Evolutionary conservation across 176 grass and related monocot genomes (phyloP), one percentile per base, ranked within the genome.

Genomic region (Oryza meridionalis): DNA sequence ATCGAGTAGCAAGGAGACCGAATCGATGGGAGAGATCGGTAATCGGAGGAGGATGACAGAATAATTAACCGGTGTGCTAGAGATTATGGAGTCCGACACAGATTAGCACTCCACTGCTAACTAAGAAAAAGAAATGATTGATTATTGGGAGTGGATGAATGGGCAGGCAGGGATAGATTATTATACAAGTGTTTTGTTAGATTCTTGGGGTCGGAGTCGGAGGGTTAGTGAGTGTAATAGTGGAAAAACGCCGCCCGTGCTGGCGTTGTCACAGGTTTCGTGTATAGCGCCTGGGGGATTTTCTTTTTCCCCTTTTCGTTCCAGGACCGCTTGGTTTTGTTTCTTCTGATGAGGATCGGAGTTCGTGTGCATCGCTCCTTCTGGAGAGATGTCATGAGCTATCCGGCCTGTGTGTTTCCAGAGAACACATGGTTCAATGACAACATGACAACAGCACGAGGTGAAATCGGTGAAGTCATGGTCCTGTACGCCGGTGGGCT

Each of bases 51-150:
- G 35, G 19, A 19, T 24, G 19, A 25, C n/a, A 10, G 72, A 14
- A 21, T 65, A 65, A 15, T 11, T 58, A 58, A 58, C 51, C 53
- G 33, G 47, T 49, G 46, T 79, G 19, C 45, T n/a, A 8, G 38
- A 40, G 38, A 40, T 7, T 0, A 10, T 76, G 82, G 77, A 53
- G 65, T 49, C 83, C 65, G 42, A 81, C 82, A 53, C 17, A 77
- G 87, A 85, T 76, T 77, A 81, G 82, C 82, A 76, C 77, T 17
- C 45, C 59, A 37, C 11, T 72, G 3, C 58, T 62, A 24, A 24
- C 58, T 11, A 44, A 76, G 44, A 50, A 59, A 67, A 15, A 10
- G 25, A 21, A 17, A 22, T 21, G 58, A 0, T 17, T 11, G 2
- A 16, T 65, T 37, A 15, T 50, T 16, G 15, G 65, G 58, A 76